Base-by-base conservation (phyloP, 2,329 filamentous ascomycete species). In the Harringtonia aguacate region DNA sequence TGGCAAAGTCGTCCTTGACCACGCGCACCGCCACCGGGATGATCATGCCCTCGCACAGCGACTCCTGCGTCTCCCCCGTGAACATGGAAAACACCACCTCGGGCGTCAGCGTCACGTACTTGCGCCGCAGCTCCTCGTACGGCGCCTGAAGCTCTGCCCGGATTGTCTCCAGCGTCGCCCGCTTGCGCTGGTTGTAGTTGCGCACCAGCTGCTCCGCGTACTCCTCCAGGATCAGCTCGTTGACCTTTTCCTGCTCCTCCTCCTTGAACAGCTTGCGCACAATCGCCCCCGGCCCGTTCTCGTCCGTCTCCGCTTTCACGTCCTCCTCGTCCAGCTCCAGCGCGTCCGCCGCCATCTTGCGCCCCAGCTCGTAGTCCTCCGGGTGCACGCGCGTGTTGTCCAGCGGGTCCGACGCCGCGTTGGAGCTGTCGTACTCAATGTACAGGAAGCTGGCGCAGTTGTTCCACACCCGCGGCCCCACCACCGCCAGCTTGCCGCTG, bases 291-390 rank as follows among this genome's bases (percentile, higher is more conserved):
- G 84, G 73, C 1, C 92, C 92, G 50, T 88, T 86, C 57, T 95
- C 87, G 52, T 94, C 86, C 6, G 84, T 84, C 65, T 97, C 89
- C 2, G 85, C 87, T 63, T 95, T 94, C 59, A 98, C 87, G 56
- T 98, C 92, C 67, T 98, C 92, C 64, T 98, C 92, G 54, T 98
- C 92, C 52, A 98, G 73, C 59, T 95, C 90, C 39, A 98, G 71
- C 15, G 92, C 92, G 69, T 98, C 92, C 4, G 92, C 92, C 18
- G 92, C 92, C 83, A 98, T 97, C 66, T 98, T 98, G 54, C 90
- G 86, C 39, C 88, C 92, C 49, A 98, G 81, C 54, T 98, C 92
- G 62, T 98, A 98, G 60, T 98, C 92, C 67, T 98, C 92, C 2
- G 92, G 92, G 57, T 98, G 92, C 17, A 98, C 88, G 68, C 92